Conservation (phyloP, 345 rosid species). For the Rhodamnia argentea region DNA sequence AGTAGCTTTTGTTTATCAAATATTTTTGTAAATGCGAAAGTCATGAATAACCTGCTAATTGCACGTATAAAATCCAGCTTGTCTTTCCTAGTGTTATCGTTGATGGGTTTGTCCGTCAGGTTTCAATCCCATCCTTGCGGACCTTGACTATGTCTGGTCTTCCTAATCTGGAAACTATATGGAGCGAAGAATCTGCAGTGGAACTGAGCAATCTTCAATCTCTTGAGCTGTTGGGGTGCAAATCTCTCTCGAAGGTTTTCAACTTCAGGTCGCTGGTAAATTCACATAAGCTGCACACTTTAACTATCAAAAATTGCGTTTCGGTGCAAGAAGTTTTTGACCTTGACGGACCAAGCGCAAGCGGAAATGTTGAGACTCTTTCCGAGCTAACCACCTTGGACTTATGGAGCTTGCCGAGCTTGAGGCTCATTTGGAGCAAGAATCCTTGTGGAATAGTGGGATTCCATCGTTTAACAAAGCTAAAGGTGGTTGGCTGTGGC, state of each 20-base stretch:
- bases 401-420: fast-evolving
- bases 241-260: not conserved
- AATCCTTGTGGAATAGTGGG: not conserved
- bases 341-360: not conserved
- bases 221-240: fast-evolving
- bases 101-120: fast-evolving
- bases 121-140: not conserved
- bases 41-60: not conserved
- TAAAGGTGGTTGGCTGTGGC: not conserved
- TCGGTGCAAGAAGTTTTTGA: not conserved
- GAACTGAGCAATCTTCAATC: not conserved
- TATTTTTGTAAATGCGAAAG: too few relatives aligned
- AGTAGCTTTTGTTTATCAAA: too few relatives aligned
- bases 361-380: fast-evolving
- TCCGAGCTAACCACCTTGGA: not conserved
- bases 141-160: not conserved
- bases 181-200: not conserved
- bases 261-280: fast-evolving
- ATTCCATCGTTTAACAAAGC: not conserved
- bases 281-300: not conserved
- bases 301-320: fast-evolving
- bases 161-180: not conserved
- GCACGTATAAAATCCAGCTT: not conserved
- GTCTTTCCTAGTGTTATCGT: not conserved
- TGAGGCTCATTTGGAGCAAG: not conserved